phyloP scores from a whole-genome alignment of 164 flowering plant genomes.

The Annona cherimola region DNA sequence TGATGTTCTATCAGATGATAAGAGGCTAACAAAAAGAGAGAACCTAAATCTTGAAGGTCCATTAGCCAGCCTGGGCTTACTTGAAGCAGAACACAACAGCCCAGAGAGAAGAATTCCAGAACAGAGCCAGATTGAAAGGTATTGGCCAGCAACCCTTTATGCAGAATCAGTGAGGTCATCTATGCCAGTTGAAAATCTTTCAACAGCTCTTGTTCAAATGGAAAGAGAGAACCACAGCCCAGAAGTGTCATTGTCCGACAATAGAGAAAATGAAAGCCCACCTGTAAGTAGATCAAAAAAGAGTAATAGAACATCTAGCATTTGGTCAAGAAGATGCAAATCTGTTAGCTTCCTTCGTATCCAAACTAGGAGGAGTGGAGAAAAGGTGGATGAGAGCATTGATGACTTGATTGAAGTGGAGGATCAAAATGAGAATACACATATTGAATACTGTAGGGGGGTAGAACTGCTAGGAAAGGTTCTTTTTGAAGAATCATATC shows the following conservation, averaged over 20 bases:
- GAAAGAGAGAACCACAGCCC: constrained; percentile 17
- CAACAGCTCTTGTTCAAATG: constrained; percentile 8
- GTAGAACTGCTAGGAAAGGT: constrained; percentile 15
- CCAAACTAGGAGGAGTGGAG: constrained; percentile 29
- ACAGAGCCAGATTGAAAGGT: not conserved
- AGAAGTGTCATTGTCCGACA: constrained; percentile 14
- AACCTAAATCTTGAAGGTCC: not conserved
- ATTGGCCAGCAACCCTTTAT: constrained; percentile 7
- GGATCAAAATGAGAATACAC: constrained; percentile 10
- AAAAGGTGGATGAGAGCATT: constrained; percentile 9
- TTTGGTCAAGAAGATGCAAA: constrained; percentile 68
- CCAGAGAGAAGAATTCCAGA: constrained; percentile 2
- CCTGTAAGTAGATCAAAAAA: constrained; percentile 15
- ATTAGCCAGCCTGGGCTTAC: not conserved
- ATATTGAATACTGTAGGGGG: not conserved
- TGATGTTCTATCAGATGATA: constrained; percentile 7
- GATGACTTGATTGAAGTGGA: constrained; percentile 1
- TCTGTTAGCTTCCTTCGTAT: constrained; percentile 33
- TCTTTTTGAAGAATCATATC: constrained; percentile 20
- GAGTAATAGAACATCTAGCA: constrained; percentile 15
- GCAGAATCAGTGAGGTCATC: constrained; percentile 22
- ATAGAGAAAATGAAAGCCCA: constrained; percentile 21
- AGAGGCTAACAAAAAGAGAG: not conserved
- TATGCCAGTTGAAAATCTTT: constrained; percentile 14
- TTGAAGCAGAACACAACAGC: constrained; percentile 10